A percentile compares a stretch with the other conserved stretches of the same genome.
These are phyloP conservation scores for Infundibulicybe gibba DNA, from an alignment of 768 basidiomycete species.

Conservation along the genomic window DNA sequence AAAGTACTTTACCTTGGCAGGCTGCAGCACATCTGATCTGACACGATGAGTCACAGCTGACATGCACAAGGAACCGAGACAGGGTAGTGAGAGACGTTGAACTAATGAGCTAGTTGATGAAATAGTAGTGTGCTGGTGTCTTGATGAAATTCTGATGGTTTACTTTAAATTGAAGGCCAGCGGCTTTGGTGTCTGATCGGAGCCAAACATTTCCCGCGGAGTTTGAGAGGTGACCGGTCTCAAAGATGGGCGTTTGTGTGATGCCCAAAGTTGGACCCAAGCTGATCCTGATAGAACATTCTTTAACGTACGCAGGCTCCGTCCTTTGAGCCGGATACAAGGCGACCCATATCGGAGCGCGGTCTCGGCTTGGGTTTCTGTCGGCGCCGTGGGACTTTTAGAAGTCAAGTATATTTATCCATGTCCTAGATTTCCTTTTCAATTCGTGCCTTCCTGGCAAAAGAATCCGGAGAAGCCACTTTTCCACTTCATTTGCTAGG, in stretches of 20 bases:
- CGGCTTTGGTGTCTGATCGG: conserved; percentile 18
- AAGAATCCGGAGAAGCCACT: conserved; percentile 53
- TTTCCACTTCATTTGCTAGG: conserved; percentile 46
- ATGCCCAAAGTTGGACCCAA: neutral
- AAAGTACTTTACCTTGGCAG: conserved; percentile 10
- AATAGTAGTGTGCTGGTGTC: neutral
- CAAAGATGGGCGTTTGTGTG: neutral
- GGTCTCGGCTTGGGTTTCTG: conserved; percentile 3
- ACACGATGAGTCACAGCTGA: conserved; percentile 22
- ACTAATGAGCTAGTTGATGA: neutral
- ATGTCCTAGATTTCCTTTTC: conserved; percentile 41
- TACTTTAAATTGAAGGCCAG: no score
- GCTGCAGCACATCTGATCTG: conserved; percentile 15
- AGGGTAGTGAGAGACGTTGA: conserved; percentile 7
- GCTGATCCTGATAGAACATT: neutral
- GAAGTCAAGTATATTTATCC: conserved; percentile 35
- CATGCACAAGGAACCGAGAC: conserved; percentile 36
- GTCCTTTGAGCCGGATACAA: conserved; percentile 4
- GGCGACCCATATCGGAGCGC: conserved; percentile 5
- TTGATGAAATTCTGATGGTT: neutral
- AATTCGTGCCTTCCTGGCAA: conserved; percentile 43
- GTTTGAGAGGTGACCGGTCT: conserved; percentile 6
- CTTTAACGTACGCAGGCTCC: neutral
- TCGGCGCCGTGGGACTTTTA: conserved; percentile 38
- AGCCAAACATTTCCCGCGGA: conserved; percentile 22